phyloP scores from a whole-genome alignment of 2,329 filamentous ascomycete species.

The Colletotrichum sp. region DNA sequence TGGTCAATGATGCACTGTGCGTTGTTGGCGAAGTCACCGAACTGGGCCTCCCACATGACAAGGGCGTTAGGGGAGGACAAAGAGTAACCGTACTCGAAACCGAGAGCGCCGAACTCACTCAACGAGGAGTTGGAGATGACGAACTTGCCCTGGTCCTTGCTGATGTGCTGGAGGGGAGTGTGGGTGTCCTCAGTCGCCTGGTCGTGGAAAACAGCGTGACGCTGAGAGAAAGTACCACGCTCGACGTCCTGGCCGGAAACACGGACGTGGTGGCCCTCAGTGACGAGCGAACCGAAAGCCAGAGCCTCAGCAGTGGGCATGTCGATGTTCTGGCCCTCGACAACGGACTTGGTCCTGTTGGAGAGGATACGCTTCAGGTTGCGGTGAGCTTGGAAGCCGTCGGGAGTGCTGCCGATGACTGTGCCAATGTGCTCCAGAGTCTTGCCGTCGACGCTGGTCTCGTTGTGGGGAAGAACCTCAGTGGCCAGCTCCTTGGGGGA shows the following conservation, averaged over 20 bases:
- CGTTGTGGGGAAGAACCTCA: conserved; percentile 90
- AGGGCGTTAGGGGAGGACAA: conserved; percentile 95
- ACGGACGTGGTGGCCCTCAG: conserved; percentile 95
- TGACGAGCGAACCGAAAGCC: conserved; percentile 89
- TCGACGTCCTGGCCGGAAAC: conserved; percentile 99
- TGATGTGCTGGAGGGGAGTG: conserved; percentile 88
- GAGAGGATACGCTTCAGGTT: conserved; percentile 96
- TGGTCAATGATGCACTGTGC: conserved; percentile 99
- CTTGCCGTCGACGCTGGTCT: conserved; percentile 78
- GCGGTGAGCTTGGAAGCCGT: conserved; percentile 87
- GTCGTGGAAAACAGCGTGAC: conserved; percentile 96
- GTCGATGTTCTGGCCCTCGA: conserved; percentile 93
- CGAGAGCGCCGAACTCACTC: conserved; percentile 74
- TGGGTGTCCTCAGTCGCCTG: conserved; percentile 94
- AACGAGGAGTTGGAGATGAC: conserved; percentile 96
- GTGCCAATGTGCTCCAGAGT: conserved; percentile 83
- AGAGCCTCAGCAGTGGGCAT: conserved; percentile 97
- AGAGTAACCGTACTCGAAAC: conserved; percentile 99
- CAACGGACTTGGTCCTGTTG: conserved; percentile 88
- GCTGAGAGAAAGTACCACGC: conserved; percentile 98
- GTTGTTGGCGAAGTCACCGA: conserved; percentile 99
- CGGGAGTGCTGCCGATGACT: conserved; percentile 78
- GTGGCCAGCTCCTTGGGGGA: conserved; percentile 96
- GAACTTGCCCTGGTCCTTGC: conserved; percentile 92
- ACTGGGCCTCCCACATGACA: conserved; percentile 99